Evolutionary conservation across 768 basidiomycete species (phyloP).

Genomic region (Mycena maculata): DNA sequence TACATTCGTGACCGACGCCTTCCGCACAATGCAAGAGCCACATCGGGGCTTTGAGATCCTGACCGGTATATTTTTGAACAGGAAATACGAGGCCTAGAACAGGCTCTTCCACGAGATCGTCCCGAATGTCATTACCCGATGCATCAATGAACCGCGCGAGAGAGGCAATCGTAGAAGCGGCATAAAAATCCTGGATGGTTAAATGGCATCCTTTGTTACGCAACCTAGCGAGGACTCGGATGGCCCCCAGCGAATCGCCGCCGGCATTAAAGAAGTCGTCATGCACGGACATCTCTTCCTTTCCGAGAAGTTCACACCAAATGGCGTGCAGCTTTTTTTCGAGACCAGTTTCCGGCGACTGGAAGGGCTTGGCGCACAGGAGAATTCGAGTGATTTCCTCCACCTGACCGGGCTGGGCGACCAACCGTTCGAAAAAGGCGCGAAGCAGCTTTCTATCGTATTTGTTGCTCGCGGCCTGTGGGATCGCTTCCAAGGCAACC

Average conservation of each 20-base stretch:
- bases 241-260: constrained; percentile 1
- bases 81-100: constrained; percentile 3
- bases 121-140: not conserved
- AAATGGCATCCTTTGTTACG: constrained; percentile 10
- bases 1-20: constrained; percentile 5
- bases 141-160: constrained; percentile 12
- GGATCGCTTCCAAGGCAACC: constrained; percentile 5
- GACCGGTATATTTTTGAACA: not conserved
- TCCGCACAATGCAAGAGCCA: constrained; percentile 10
- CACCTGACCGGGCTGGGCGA: not conserved
- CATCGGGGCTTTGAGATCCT: not conserved
- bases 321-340: constrained; percentile 4
- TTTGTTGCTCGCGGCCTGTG: constrained; percentile 13
- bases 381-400: constrained; percentile 13
- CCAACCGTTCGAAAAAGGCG: constrained; percentile 2
- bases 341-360: not conserved
- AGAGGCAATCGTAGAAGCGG: constrained; percentile 3
- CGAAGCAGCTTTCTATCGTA: constrained; percentile 4
- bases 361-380: constrained; percentile 8
- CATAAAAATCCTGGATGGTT: constrained; percentile 13
- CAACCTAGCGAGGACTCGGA: constrained; percentile 9
- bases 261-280: constrained; percentile 13
- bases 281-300: constrained; percentile 2
- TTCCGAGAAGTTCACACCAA: constrained; percentile 8
- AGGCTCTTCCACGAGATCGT: not conserved